Percentiles rank a stretch among this genome's conserved stretches.
Evolutionary conservation across 768 basidiomycete species (phyloP).

Genomic region (Tulasnella sp.): DNA sequence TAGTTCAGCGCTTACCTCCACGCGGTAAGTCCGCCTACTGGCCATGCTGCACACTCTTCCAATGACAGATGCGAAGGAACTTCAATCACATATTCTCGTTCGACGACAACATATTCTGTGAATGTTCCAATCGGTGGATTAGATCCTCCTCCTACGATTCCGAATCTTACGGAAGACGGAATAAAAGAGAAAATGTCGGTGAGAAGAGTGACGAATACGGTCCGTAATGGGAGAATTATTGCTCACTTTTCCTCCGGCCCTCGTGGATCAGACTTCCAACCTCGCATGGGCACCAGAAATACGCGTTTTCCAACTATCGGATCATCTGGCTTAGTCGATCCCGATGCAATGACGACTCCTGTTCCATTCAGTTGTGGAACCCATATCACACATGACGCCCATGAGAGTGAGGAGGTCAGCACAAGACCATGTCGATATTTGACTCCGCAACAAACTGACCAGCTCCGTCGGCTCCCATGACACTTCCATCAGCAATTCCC

Average conservation of each 20-base stretch:
- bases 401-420: background rate
- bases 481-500: conserved; percentile 41
- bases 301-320: conserved; percentile 49
- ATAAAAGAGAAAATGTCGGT: conserved; percentile 17
- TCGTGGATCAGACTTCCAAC: conserved; percentile 55
- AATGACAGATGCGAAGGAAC: conserved; percentile 57
- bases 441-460: conserved; percentile 34
- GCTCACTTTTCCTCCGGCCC: conserved; percentile 53
- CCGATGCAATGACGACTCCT: conserved; percentile 49
- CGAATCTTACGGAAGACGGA: conserved; percentile 34
- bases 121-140: conserved; percentile 55
- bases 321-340: conserved; percentile 38
- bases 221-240: background rate
- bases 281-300: conserved; percentile 60
- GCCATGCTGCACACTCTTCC: conserved; percentile 62
- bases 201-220: no score
- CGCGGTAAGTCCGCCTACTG: conserved; percentile 63
- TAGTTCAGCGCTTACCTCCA: conserved; percentile 46
- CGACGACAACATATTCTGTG: conserved; percentile 60
- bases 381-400: no score
- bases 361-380: no score
- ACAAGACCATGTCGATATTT: background rate
- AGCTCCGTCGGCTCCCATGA: conserved; percentile 62
- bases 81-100: conserved; percentile 44
- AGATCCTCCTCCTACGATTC: conserved; percentile 48